Conservation (phyloP, 2,329 filamentous ascomycete species). For the Pseudofabraea citricarpa region DNA sequence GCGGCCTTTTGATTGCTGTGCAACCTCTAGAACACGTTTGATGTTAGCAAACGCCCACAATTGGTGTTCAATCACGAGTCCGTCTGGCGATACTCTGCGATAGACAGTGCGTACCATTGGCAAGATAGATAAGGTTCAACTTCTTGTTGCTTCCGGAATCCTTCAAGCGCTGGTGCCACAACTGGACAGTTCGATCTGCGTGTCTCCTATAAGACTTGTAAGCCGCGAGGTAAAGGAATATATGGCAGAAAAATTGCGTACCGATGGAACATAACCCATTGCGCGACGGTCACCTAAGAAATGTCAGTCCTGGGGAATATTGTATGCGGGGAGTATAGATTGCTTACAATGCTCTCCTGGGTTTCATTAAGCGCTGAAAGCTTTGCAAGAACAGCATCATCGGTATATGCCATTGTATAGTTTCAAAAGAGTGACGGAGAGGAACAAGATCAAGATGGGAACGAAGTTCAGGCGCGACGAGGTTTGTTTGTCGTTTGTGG, state of each 20-base stretch:
- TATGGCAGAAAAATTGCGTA: too few species aligned
- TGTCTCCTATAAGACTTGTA: conserved; percentile 76
- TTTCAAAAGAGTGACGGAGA: background rate
- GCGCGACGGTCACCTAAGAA: conserved; percentile 69
- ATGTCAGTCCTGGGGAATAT: background rate
- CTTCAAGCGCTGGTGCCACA: conserved; percentile 87
- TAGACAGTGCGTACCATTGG: conserved; percentile 66
- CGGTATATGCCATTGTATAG: conserved; percentile 78
- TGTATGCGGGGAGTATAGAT: background rate
- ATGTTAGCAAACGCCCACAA: too few species aligned
- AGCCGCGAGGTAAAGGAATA: too few species aligned
- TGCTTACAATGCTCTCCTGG: conserved; percentile 77
- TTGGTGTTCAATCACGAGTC: too few species aligned
- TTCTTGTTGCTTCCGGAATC: conserved; percentile 83
- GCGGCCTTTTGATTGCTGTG: conserved; percentile 90
- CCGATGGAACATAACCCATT: conserved; percentile 99
- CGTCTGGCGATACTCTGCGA: too few species aligned
- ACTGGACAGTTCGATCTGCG: conserved; percentile 83
- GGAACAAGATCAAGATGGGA: background rate
- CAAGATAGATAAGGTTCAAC: conserved; percentile 87
- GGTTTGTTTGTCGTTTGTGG: background rate
- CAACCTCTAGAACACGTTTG: conserved; percentile 63
- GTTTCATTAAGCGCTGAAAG: conserved; percentile 94
- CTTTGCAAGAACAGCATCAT: conserved; percentile 92
- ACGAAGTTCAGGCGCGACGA: too few species aligned